These are phyloP conservation scores for Curvularia hawaiiensis DNA, from an alignment of 2,329 filamentous ascomycete genomes.

Conservation along the genomic window DNA sequence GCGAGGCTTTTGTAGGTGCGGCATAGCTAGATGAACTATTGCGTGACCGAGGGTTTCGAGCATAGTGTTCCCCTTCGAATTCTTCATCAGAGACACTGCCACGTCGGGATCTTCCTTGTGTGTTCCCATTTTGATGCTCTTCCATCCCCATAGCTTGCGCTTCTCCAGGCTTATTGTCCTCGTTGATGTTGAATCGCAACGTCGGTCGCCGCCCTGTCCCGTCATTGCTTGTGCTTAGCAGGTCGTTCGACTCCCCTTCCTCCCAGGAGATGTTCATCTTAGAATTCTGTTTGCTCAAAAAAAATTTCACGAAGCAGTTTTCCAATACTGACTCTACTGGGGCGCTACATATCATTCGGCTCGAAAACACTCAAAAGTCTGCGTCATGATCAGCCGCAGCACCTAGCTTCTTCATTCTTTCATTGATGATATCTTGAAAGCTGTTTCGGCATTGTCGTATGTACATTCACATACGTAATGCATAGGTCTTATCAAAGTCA, in stretches of 20 bases:
- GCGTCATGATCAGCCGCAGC: not conserved
- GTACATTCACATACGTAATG: not conserved
- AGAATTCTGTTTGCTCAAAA: not conserved
- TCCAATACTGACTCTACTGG: not conserved
- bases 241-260: not conserved
- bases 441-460: not conserved
- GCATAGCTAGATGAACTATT: not conserved
- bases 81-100: not conserved
- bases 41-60: not conserved
- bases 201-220: not conserved
- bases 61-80: not conserved
- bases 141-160: not conserved
- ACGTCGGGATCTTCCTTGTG: no score
- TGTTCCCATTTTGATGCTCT: not conserved
- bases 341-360: not conserved
- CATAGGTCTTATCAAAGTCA: not conserved
- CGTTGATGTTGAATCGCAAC: not conserved
- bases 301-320: not conserved
- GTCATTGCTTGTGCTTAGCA: not conserved
- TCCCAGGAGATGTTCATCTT: not conserved
- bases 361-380: not conserved
- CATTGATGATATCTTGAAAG: not conserved
- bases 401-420: not conserved
- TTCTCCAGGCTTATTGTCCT: not conserved
- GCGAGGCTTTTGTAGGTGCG: conserved; percentile 8